These are phyloP conservation scores for Gentiana dahurica DNA, from an alignment of 257 asterid genomes.

Conservation along the genomic window DNA sequence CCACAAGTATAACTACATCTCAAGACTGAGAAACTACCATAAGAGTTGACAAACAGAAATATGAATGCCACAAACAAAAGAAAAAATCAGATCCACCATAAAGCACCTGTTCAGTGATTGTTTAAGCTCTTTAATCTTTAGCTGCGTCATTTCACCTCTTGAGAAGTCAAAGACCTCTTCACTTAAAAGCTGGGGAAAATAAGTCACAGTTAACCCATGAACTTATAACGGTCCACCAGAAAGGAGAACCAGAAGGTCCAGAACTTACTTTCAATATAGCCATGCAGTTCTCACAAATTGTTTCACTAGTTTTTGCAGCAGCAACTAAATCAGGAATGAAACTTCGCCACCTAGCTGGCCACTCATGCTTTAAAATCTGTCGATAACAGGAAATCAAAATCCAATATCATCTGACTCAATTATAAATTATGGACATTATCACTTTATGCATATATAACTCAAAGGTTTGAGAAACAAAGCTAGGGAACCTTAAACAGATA, in stretches of 20 bases:
- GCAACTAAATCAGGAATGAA: slow-evolving; percentile 96
- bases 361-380: slow-evolving; percentile 97
- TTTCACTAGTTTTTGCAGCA: slow-evolving; percentile 93
- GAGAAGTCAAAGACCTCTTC: slow-evolving; percentile 99
- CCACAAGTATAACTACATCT: not conserved
- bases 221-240: slow-evolving; percentile 1
- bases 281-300: slow-evolving; percentile 99
- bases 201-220: slow-evolving; percentile 8
- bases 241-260: slow-evolving; percentile 3
- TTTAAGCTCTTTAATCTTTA: slow-evolving; percentile 90
- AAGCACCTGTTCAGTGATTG: slow-evolving; percentile 81
- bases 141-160: slow-evolving; percentile 99
- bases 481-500: not conserved
- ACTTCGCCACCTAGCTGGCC: slow-evolving; percentile 94
- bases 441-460: not conserved
- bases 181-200: slow-evolving; percentile 78
- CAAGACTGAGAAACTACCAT: not conserved
- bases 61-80: not conserved
- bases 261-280: slow-evolving; percentile 67
- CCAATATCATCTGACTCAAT: not conserved
- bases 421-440: not conserved
- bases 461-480: not conserved
- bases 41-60: not conserved
- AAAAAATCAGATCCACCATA: not conserved
- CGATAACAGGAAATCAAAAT: slow-evolving; percentile 8